Conservation (phyloP, 2,329 filamentous ascomycete species). For the Neofusicoccum parvum region DNA sequence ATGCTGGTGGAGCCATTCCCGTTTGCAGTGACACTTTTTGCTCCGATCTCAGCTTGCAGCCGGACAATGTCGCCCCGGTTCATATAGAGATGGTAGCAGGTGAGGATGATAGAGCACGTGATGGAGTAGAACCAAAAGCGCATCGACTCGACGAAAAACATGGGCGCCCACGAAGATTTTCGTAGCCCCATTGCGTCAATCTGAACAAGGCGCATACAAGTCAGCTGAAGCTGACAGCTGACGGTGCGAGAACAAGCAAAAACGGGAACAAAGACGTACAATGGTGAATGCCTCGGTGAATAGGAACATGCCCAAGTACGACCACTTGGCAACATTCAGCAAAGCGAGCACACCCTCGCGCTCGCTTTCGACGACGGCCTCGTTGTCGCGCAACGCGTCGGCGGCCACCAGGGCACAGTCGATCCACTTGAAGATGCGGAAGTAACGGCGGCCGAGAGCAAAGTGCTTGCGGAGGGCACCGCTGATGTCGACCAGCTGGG, state of each 20-base stretch:
- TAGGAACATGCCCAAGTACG: constrained; percentile 19
- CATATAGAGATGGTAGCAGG: constrained; percentile 9
- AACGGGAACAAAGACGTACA: neutral
- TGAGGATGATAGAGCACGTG: constrained; percentile 14
- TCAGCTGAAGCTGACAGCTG: neutral
- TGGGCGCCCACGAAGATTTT: constrained; percentile 18
- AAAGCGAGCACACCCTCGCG: constrained; percentile 8
- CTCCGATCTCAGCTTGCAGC: neutral
- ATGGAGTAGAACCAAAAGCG: constrained; percentile 22
- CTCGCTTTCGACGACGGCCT: constrained; percentile 3
- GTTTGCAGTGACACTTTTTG: neutral
- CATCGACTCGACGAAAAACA: constrained; percentile 17
- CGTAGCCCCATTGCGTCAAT: constrained; percentile 15
- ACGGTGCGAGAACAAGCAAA: neutral
- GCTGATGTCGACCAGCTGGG: constrained; percentile 14
- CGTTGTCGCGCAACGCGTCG: constrained; percentile 6
- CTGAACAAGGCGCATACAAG: neutral
- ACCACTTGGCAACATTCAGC: constrained; percentile 13
- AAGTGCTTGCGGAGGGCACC: constrained; percentile 17
- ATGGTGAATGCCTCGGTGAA: constrained; percentile 18
- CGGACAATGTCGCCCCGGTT: neutral
- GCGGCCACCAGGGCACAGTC: constrained; percentile 11
- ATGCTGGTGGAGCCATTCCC: neutral
- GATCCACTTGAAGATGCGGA: constrained; percentile 21
- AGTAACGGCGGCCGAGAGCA: constrained; percentile 19